phyloP scores from a whole-genome alignment of 2,329 filamentous ascomycete genomes.

The Xylariaceae sp. region DNA sequence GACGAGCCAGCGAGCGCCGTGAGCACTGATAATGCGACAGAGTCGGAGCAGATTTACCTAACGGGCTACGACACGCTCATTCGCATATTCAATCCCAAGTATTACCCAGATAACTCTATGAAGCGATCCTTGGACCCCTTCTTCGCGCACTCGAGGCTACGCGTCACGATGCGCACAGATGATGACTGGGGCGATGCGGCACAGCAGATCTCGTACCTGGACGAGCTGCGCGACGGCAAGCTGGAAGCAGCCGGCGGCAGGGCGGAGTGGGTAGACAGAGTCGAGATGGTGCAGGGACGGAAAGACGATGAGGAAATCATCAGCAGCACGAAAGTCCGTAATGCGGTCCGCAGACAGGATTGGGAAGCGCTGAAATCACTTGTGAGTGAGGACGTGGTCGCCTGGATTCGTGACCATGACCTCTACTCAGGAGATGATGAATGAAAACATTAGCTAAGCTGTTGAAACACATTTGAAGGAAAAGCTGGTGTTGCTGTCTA shows the following conservation, averaged over 20 bases:
- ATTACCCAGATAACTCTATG: constrained; percentile 63
- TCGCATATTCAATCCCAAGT: constrained; percentile 74
- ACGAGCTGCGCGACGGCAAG: constrained; percentile 51
- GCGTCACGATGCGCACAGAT: constrained; percentile 68
- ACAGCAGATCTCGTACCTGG: constrained; percentile 62
- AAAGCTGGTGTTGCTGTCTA: background rate
- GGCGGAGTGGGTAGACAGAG: constrained; percentile 61
- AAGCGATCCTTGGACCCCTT: constrained; percentile 65
- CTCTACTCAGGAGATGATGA: constrained; percentile 54
- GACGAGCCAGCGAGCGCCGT: background rate
- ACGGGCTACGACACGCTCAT: constrained; percentile 79
- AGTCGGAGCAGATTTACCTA: constrained; percentile 67
- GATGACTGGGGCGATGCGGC: constrained; percentile 63
- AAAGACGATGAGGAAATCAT: constrained; percentile 44
- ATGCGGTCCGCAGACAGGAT: constrained; percentile 55
- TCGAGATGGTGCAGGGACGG: constrained; percentile 63
- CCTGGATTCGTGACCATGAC: constrained; percentile 61
- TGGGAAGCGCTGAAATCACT: constrained; percentile 56
- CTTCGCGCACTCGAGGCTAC: constrained; percentile 65
- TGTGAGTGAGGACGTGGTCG: constrained; percentile 61
- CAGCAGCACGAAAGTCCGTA: constrained; percentile 68
- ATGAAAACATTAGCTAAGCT: background rate
- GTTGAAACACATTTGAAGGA: background rate
- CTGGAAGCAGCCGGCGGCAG: constrained; percentile 60
- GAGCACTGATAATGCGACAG: background rate